A percentile compares a stretch with the other conserved stretches of the same genome.
Evolutionary conservation across 2,329 filamentous ascomycete genomes (phyloP).

Genomic region (Hansfordia pulvinata): DNA sequence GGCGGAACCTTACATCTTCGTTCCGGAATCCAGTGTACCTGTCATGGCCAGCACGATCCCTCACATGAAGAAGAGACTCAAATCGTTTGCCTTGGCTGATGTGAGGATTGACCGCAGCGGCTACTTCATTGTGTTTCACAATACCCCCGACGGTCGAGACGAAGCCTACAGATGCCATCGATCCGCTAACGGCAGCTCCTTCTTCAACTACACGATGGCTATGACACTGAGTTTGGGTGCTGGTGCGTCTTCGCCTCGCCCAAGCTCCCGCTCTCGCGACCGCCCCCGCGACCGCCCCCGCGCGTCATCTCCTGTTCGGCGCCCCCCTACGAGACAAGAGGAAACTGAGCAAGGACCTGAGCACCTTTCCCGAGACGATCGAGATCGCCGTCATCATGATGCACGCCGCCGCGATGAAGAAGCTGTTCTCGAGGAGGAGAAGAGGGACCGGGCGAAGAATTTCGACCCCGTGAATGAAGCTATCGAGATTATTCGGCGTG

Average conservation of each 20-base stretch:
- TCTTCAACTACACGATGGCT: constrained; percentile 85
- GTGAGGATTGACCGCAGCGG: constrained; percentile 75
- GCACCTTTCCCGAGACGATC: constrained; percentile 44
- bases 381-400: constrained; percentile 52
- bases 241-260: no score
- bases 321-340: constrained; percentile 11
- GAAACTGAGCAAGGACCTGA: constrained; percentile 14
- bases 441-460: constrained; percentile 71
- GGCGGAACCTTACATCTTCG: constrained; percentile 78
- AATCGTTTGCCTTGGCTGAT: constrained; percentile 67
- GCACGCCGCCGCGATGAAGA: constrained; percentile 62
- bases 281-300: constrained; percentile 15
- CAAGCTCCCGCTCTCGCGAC: no score
- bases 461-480: constrained; percentile 86
- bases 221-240: constrained; percentile 60
- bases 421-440: constrained; percentile 78
- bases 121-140: constrained; percentile 85
- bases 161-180: constrained; percentile 73
- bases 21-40: constrained; percentile 76
- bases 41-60: constrained; percentile 74
- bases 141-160: constrained; percentile 59
- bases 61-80: constrained; percentile 82
- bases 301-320: no score
- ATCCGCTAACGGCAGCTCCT: constrained; percentile 63
- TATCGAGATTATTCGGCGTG: constrained; percentile 61